A percentile compares a stretch with the other conserved stretches of the same genome.
Evolutionary conservation across 75 land plant species (phyloP).

Genomic region (Picea sitchensis): DNA sequence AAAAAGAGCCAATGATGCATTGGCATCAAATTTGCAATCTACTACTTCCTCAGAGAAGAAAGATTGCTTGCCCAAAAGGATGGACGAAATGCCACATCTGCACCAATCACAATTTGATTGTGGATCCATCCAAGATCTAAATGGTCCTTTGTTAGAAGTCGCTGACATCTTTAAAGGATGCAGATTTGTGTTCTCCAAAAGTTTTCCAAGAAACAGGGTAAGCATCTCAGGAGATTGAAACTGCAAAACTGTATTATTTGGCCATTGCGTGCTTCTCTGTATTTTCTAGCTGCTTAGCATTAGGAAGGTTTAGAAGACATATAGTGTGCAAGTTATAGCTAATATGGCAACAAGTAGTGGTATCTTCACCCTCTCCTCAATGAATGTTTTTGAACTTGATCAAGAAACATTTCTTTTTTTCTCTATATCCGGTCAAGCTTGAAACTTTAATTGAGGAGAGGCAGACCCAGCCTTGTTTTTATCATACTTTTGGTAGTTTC

Average conservation of each 20-base stretch:
- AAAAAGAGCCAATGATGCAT: not conserved
- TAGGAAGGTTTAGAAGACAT: not conserved
- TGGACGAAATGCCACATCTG: not conserved
- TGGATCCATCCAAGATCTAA: not conserved
- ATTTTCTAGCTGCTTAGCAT: not conserved
- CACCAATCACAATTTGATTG: not conserved
- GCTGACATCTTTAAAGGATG: conserved; percentile 16
- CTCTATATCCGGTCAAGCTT: too few species aligned
- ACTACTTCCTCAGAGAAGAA: not conserved
- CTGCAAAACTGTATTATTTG: not conserved
- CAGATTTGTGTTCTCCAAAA: conserved; percentile 14
- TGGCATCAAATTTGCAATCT: not conserved
- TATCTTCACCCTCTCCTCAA: not conserved
- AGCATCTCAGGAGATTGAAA: conserved; percentile 6
- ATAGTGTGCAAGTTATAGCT: not conserved
- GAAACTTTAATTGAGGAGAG: too few species aligned
- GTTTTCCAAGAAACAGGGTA: conserved; percentile 14
- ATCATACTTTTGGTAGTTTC: not conserved
- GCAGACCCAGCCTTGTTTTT: not conserved
- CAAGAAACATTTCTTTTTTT: not conserved
- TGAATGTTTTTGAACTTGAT: not conserved
- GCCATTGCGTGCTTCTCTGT: not conserved
- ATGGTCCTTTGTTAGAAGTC: not conserved
- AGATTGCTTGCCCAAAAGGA: not conserved
- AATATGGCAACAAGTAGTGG: not conserved